Evolutionary conservation across 2,329 filamentous ascomycete genomes (phyloP), one percentile per base, ranked within the genome.

Genomic region (Plectosphaerella cucumerina): DNA sequence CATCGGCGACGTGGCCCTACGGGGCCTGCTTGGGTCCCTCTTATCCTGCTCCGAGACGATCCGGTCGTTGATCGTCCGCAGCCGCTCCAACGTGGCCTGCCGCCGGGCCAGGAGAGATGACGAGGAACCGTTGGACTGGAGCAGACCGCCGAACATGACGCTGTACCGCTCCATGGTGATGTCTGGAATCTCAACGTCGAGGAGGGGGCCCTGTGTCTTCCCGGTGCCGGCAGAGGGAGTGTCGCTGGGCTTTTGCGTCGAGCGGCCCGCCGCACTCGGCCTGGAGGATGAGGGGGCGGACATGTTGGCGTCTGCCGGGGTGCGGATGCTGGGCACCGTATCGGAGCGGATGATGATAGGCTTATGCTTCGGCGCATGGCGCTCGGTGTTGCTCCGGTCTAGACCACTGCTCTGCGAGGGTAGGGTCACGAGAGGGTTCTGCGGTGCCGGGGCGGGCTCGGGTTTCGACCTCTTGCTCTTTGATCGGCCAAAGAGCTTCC

Each of bases 101-200:
- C 82, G 74, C 51, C 81, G 75, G 21, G 75, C 75, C 22, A 85
- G 68, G 8, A 85, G 69, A 3, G 70, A 65, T 6, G 65, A 62
- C 5, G 41, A 41, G 26, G 44, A 31, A 31, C 48, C 37, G 56
- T 67, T 65, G 8, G 67, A 66, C 54, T 82, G 79, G 22, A 96
- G 72, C 6, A 97, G 75, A 35, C 81, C 81, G 50, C 86, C 84
- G 63, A 97, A 97, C 92, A 97, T 97, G 57, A 97, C 81, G 59
- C 91, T 96, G 60, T 96, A 97, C 46, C 93, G 78, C 65, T 97
- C 93, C 77, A 97, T 77, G 55, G 87, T 83, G 50, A 89, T 78
- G 47, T 81, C 80, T 1, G 93, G 92, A 51, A 97, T 94, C 48
- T 92, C 83, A 15, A 97, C 79, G 59, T 91, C 78, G 18, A 97